These are phyloP conservation scores for Syzygium syzygioides DNA, from an alignment of 441 rosid genomes.

Conservation along the genomic window DNA sequence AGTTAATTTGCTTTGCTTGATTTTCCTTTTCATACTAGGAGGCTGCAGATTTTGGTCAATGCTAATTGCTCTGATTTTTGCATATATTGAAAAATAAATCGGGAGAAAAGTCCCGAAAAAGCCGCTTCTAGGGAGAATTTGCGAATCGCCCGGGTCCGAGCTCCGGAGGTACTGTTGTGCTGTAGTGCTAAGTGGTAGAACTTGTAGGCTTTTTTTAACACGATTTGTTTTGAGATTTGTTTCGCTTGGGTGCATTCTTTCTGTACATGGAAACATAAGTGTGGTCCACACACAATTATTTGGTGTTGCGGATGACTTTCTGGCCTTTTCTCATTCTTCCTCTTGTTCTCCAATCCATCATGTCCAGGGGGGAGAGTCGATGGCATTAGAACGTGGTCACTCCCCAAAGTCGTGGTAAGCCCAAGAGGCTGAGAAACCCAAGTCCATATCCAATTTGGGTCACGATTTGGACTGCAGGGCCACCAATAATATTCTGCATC, in stretches of 20 bases:
- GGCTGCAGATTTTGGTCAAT: background rate
- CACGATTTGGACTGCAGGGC: background rate
- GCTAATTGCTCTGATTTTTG: background rate
- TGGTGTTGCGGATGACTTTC: background rate
- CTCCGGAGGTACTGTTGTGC: background rate
- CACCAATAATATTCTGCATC: background rate
- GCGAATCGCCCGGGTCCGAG: background rate
- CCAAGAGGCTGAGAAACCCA: background rate
- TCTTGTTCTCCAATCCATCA: background rate
- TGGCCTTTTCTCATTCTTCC: background rate
- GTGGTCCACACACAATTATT: background rate
- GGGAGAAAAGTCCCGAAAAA: background rate
- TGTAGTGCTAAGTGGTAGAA: background rate
- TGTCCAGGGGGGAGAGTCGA: background rate
- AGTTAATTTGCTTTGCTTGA: background rate
- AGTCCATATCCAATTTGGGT: background rate
- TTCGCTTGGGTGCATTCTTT: background rate
- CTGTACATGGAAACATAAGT: background rate
- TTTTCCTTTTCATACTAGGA: background rate
- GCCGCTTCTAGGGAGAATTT: background rate
- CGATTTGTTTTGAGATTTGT: background rate
- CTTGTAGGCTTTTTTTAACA: background rate
- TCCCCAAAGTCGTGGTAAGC: background rate
- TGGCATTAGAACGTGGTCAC: background rate
- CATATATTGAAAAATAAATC: background rate